These are phyloP conservation scores for Moesziomyces globuligerus DNA, from an alignment of 1,284 basidiomycete genomes.

Conservation along the genomic window DNA sequence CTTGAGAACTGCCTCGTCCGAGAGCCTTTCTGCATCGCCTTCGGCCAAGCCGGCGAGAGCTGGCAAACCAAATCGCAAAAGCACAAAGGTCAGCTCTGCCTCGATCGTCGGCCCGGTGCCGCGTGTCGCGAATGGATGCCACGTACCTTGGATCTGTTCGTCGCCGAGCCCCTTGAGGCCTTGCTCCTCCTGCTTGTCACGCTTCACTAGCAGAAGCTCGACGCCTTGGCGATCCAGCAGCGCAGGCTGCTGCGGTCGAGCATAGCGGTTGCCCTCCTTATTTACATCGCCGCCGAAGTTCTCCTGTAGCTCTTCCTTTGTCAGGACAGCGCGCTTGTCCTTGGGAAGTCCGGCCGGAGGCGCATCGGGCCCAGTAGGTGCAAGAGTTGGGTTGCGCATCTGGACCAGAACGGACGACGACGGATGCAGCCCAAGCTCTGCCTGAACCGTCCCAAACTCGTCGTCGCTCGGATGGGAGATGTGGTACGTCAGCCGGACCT, in stretches of 20 bases:
- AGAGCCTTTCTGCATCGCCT: constrained; percentile 25
- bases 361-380: constrained; percentile 37
- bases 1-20: constrained; percentile 37
- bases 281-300: constrained; percentile 53
- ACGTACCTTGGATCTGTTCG: constrained; percentile 39
- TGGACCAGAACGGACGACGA: constrained; percentile 44
- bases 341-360: constrained; percentile 43
- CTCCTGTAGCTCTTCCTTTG: constrained; percentile 45
- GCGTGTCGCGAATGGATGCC: too few relatives aligned
- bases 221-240: constrained; percentile 52
- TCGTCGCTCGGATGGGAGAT: constrained; percentile 48
- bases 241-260: constrained; percentile 41
- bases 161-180: constrained; percentile 46
- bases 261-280: constrained; percentile 48
- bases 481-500: constrained; percentile 50
- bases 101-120: neutral
- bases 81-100: neutral
- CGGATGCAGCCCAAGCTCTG: constrained; percentile 47
- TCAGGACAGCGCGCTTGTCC: constrained; percentile 40
- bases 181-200: constrained; percentile 41
- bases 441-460: constrained; percentile 51
- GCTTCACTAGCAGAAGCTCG: constrained; percentile 51
- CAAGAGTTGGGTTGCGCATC: constrained; percentile 55
- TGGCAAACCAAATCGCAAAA: neutral
- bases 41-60: constrained; percentile 28